These are phyloP conservation scores for Starmerella gropengiesseri DNA, from an alignment of 805 yeast species.

Conservation along the genomic window DNA sequence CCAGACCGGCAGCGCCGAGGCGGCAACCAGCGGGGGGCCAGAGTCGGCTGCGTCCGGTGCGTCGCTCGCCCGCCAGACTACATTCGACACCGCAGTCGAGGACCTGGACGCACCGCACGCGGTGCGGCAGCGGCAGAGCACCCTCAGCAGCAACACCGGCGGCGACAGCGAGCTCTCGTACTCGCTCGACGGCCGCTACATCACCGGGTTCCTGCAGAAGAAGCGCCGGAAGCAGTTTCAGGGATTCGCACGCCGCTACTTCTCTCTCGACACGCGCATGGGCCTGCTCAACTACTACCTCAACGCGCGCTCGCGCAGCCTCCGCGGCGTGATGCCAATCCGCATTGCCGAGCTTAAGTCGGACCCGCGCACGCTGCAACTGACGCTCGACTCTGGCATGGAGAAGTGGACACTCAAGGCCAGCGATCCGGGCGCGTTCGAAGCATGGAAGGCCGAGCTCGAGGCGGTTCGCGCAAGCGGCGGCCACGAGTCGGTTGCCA, in stretches of 20 bases:
- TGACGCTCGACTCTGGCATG: constrained; percentile 84
- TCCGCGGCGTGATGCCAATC: constrained; percentile 88
- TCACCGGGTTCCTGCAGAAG: constrained; percentile 71
- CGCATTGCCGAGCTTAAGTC: constrained; percentile 74
- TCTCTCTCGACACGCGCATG: constrained; percentile 67
- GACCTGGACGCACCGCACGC: background rate
- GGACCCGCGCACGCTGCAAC: constrained; percentile 50
- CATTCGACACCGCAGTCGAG: too few species aligned
- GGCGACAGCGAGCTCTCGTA: constrained; percentile 10
- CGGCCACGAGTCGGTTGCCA: constrained; percentile 4
- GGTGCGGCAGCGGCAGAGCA: constrained; percentile 11
- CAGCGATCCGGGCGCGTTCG: constrained; percentile 50
- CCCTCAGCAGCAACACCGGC: constrained; percentile 10
- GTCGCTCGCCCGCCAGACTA: too few species aligned
- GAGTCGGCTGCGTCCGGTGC: too few species aligned
- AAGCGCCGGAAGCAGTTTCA: constrained; percentile 74
- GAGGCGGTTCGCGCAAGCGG: constrained; percentile 32
- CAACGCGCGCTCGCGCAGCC: constrained; percentile 55
- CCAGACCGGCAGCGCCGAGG: background rate
- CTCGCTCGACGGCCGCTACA: constrained; percentile 32
- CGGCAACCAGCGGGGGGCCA: too few species aligned
- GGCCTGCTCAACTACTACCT: constrained; percentile 75
- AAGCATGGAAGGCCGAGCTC: constrained; percentile 73
- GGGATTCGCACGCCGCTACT: constrained; percentile 77
- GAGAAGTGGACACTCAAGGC: constrained; percentile 82